Conservation (phyloP, 148 eudicot genomes). For the Linanthus parryae region DNA sequence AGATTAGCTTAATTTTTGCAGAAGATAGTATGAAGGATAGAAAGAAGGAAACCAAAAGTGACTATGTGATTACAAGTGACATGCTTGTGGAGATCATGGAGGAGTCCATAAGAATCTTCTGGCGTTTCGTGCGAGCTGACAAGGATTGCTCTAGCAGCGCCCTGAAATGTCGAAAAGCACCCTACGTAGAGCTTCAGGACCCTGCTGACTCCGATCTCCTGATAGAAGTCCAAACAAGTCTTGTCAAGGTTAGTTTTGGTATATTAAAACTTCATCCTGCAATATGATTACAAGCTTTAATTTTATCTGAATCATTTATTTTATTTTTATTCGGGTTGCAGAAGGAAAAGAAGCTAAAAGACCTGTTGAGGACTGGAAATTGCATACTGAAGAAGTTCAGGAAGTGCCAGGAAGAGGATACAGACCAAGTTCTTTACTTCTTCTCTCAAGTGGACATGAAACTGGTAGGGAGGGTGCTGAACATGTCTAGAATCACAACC, state of each 20-base stretch:
- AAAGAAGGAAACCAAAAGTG: conserved; percentile 42
- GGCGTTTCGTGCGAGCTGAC: conserved; percentile 71
- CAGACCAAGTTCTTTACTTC: conserved; percentile 56
- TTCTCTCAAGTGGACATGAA: conserved; percentile 85
- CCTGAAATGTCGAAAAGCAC: conserved; percentile 26
- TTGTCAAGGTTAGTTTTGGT: conserved; percentile 56
- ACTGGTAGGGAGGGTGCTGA: conserved; percentile 62
- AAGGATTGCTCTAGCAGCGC: conserved; percentile 28
- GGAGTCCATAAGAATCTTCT: conserved; percentile 71
- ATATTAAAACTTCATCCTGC: too few relatives aligned
- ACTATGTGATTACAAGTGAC: conserved; percentile 61
- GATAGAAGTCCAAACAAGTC: conserved; percentile 38
- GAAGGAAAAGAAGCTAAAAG: conserved; percentile 77
- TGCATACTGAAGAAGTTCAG: conserved; percentile 54
- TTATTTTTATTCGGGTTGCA: conserved; percentile 24
- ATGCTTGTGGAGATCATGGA: conserved; percentile 72
- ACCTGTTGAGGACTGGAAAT: conserved; percentile 42
- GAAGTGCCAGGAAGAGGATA: conserved; percentile 31
- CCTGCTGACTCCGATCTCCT: conserved; percentile 46
- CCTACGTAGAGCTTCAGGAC: conserved; percentile 32
- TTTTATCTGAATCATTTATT: not conserved
- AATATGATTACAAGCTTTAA: too few relatives aligned
- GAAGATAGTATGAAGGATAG: conserved; percentile 54
- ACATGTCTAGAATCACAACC: conserved; percentile 65
- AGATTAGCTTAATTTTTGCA: too few relatives aligned